These are phyloP conservation scores for Aspergillus bridgeri DNA, from an alignment of 495 filamentous ascomycete genomes.

Conservation along the genomic window DNA sequence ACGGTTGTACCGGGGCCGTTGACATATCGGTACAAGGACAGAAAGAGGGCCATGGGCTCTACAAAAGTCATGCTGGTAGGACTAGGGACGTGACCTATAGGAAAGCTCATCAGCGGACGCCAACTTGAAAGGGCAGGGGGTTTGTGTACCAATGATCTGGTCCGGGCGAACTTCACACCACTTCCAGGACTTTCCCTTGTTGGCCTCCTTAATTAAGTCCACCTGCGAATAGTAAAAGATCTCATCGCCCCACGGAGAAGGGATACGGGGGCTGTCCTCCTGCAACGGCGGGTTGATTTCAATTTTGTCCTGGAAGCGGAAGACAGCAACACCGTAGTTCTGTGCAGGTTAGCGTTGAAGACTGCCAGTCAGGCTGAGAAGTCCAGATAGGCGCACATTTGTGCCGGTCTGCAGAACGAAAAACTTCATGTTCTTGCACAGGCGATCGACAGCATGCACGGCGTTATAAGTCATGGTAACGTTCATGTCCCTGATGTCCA, in stretches of 20 bases:
- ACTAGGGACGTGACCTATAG: not conserved
- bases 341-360: not conserved
- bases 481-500: not conserved
- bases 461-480: constrained; percentile 3
- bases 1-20: constrained; percentile 19
- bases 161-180: constrained; percentile 32
- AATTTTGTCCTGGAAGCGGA: constrained; percentile 24
- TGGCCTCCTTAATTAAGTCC: constrained; percentile 20
- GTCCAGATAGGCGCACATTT: constrained; percentile 21
- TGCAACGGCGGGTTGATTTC: constrained; percentile 16
- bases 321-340: not conserved
- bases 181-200: constrained; percentile 24
- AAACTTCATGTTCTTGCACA: constrained; percentile 4
- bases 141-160: constrained; percentile 23
- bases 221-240: constrained; percentile 24
- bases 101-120: not conserved
- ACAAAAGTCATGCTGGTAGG: not conserved
- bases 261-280: constrained; percentile 22
- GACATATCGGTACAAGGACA: constrained; percentile 23
- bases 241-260: constrained; percentile 16
- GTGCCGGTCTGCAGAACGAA: constrained; percentile 8
- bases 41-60: constrained; percentile 24
- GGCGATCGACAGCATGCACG: constrained; percentile 4
- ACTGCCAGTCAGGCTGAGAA: too few species aligned
- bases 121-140: constrained; percentile 25